Evolutionary conservation across 768 basidiomycete genomes (phyloP).

Genomic region (Trametes coccinea): DNA sequence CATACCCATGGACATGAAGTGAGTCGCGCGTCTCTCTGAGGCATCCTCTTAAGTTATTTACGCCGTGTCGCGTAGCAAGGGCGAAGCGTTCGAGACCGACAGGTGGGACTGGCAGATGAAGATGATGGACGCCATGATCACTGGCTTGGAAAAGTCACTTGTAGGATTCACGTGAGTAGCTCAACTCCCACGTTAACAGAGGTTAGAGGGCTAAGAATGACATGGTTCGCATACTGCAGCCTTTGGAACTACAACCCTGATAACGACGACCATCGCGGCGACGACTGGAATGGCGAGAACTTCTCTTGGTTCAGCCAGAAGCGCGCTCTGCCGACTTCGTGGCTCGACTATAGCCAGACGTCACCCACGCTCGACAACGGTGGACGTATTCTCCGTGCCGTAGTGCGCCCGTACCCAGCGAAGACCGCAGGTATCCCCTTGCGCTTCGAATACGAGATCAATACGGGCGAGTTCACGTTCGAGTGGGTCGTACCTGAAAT

Average conservation of each 20-base stretch:
- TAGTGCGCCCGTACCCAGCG: constrained; percentile 90
- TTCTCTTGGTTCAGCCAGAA: constrained; percentile 88
- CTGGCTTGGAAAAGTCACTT: constrained; percentile 72
- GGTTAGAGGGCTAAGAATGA: neutral
- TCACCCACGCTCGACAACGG: constrained; percentile 81
- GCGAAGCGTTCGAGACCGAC: constrained; percentile 68
- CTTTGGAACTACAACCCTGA: constrained; percentile 94
- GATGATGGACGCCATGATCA: constrained; percentile 95
- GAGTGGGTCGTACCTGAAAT: constrained; percentile 55
- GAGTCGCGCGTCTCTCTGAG: constrained; percentile 29
- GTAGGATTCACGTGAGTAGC: constrained; percentile 82
- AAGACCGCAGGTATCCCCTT: constrained; percentile 87
- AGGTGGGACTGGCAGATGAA: constrained; percentile 80
- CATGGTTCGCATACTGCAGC: constrained; percentile 39
- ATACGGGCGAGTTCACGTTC: constrained; percentile 62
- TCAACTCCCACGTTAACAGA: neutral
- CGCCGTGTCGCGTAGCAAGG: constrained; percentile 45
- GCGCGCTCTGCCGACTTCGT: constrained; percentile 55
- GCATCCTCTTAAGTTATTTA: neutral
- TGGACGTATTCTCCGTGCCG: constrained; percentile 68
- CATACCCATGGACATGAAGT: constrained; percentile 98
- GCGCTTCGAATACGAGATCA: constrained; percentile 75
- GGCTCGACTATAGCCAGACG: constrained; percentile 59
- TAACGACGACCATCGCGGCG: constrained; percentile 78
- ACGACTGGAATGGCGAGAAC: constrained; percentile 96